These are phyloP conservation scores for Penicillium sp. DNA, from an alignment of 2,329 filamentous ascomycete genomes.

Conservation along the genomic window DNA sequence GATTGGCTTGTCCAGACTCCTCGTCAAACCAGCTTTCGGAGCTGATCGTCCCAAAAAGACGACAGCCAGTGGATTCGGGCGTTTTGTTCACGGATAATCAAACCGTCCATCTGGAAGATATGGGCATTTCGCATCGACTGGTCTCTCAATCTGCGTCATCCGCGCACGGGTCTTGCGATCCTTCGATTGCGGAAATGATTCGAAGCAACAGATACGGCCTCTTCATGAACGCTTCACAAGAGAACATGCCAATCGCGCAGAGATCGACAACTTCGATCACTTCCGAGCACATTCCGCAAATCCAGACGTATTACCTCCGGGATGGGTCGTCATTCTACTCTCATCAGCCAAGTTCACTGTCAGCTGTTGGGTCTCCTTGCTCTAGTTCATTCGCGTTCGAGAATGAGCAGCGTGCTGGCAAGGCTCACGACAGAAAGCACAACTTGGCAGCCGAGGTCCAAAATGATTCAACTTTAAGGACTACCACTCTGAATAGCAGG, in stretches of 20 bases:
- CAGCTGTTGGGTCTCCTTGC: conserved; percentile 7
- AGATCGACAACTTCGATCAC: conserved; percentile 4
- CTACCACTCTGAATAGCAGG: conserved; percentile 27
- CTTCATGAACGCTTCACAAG: conserved; percentile 14
- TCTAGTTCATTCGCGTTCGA: not conserved
- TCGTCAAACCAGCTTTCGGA: conserved; percentile 14
- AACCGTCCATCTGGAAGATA: conserved; percentile 30
- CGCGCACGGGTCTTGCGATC: conserved; percentile 19
- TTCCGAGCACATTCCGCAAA: not conserved
- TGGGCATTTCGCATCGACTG: conserved; percentile 32
- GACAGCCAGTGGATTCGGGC: conserved; percentile 15
- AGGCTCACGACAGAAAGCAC: not conserved
- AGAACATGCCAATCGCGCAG: conserved; percentile 11
- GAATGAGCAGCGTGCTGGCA: not conserved
- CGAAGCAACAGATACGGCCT: conserved; percentile 13
- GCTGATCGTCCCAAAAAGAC: conserved; percentile 28
- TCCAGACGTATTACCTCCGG: conserved; percentile 7
- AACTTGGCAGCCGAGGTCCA: conserved; percentile 3
- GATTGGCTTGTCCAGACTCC: conserved; percentile 18
- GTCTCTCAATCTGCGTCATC: conserved; percentile 27
- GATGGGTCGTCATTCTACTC: conserved; percentile 32
- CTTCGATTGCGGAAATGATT: conserved; percentile 25
- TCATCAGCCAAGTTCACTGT: conserved; percentile 19
- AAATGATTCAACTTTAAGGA: not conserved
- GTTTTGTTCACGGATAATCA: conserved; percentile 19